Conservation (phyloP, 2,329 filamentous ascomycete species). For the Pyrenochaeta sp. region DNA sequence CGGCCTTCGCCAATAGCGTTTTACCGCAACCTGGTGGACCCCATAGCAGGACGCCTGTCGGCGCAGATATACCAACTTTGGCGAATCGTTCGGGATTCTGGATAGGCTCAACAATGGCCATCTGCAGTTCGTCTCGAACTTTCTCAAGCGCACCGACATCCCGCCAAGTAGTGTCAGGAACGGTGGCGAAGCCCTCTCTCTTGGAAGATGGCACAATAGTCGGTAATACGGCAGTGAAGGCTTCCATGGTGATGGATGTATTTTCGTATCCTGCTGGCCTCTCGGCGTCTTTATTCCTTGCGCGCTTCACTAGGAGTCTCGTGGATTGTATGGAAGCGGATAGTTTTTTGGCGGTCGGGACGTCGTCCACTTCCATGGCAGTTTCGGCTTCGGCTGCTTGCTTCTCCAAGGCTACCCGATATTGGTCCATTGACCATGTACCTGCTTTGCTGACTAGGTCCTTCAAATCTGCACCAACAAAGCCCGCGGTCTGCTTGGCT, state of each 20-base stretch:
- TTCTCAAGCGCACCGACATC: conserved; percentile 85
- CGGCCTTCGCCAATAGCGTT: conserved; percentile 92
- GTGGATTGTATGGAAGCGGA: conserved; percentile 35
- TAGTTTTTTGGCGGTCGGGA: conserved; percentile 10
- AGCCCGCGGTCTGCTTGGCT: conserved; percentile 87
- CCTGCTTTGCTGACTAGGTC: conserved; percentile 72
- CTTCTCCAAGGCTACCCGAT: conserved; percentile 60
- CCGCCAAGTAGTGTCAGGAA: conserved; percentile 91
- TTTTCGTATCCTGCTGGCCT: conserved; percentile 62
- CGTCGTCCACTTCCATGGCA: conserved; percentile 62
- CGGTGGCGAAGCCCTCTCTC: conserved; percentile 92
- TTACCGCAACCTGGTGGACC: conserved; percentile 97
- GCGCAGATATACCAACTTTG: conserved; percentile 77
- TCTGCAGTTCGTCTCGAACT: conserved; percentile 82
- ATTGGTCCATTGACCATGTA: conserved; percentile 68
- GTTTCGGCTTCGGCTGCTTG: conserved; percentile 43
- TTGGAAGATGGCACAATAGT: conserved; percentile 82
- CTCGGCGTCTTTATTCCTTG: conserved; percentile 55
- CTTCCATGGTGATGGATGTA: conserved; percentile 66
- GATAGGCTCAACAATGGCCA: conserved; percentile 90
- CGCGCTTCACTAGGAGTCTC: conserved; percentile 60
- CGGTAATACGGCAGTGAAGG: conserved; percentile 79
- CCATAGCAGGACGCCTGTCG: conserved; percentile 92
- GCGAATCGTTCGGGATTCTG: conserved; percentile 79
- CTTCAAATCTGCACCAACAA: conserved; percentile 88